A percentile compares a stretch with the other conserved stretches of the same genome.
These are phyloP conservation scores for Chamaecyparis obtusa DNA, from an alignment of 75 land plant species.

Conservation along the genomic window DNA sequence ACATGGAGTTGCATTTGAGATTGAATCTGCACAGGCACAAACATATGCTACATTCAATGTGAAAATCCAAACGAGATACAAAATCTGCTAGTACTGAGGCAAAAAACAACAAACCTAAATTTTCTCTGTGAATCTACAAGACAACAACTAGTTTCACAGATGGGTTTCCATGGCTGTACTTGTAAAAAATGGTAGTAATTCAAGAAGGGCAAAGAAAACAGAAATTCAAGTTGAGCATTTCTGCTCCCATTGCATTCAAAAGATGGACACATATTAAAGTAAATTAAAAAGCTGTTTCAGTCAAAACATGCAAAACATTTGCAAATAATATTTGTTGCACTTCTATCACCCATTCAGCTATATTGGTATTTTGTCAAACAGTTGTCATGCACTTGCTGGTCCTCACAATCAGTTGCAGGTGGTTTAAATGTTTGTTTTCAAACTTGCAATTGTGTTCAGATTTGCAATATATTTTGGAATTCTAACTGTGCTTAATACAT, in stretches of 20 bases:
- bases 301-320: background rate
- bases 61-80: background rate
- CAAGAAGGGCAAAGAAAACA: background rate
- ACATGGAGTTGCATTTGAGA: background rate
- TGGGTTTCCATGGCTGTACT: background rate
- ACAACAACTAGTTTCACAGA: background rate
- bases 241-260: background rate
- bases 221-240: background rate
- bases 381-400: no score
- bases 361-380: no score
- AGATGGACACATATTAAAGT: background rate
- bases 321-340: background rate
- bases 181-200: background rate
- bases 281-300: background rate
- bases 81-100: background rate
- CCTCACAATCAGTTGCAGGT: no score
- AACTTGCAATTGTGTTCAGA: no score
- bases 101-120: no score
- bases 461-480: no score
- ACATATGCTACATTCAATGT: background rate
- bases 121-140: background rate
- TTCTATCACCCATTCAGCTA: no score
- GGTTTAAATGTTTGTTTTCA: no score
- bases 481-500: no score
- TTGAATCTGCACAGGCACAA: background rate